These are phyloP conservation scores for Saccharomycopsis malanga DNA, from an alignment of 805 yeast genomes.

Conservation along the genomic window DNA sequence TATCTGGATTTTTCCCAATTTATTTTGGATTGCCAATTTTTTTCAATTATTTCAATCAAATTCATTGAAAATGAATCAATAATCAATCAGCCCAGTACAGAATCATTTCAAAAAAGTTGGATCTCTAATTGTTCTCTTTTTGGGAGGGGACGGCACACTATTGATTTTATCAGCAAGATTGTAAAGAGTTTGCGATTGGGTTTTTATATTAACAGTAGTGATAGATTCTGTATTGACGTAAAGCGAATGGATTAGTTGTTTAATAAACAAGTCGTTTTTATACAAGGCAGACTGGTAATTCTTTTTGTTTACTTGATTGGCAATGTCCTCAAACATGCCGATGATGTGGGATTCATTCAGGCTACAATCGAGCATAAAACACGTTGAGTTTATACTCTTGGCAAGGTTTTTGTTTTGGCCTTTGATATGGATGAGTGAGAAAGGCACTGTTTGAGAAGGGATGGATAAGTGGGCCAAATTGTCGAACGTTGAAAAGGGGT, in stretches of 20 bases:
- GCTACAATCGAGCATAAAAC: constrained; percentile 7
- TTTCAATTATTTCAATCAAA: too few species aligned
- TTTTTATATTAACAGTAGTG: constrained; percentile 7
- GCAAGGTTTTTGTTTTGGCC: constrained; percentile 6
- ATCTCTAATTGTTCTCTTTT: constrained; percentile 11
- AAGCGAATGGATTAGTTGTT: constrained; percentile 11
- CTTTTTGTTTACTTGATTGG: not conserved
- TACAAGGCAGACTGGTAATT: constrained; percentile 7
- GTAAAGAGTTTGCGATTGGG: not conserved
- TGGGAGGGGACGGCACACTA: constrained; percentile 6
- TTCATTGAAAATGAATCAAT: too few species aligned
- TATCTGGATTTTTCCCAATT: too few species aligned
- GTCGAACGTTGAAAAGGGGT: not conserved
- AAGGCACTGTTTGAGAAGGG: not conserved
- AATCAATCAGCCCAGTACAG: too few species aligned
- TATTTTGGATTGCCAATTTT: too few species aligned
- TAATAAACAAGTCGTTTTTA: constrained; percentile 5
- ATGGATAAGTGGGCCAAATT: not conserved
- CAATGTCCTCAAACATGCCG: not conserved
- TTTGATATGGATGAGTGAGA: constrained; percentile 6
- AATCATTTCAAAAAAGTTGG: too few species aligned
- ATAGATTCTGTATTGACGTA: constrained; percentile 15
- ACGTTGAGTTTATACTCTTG: constrained; percentile 1
- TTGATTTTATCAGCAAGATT: constrained; percentile 1
- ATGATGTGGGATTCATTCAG: not conserved